phyloP scores from a whole-genome alignment of 805 yeast genomes.

The Sungouiozyma ichnusensis region DNA sequence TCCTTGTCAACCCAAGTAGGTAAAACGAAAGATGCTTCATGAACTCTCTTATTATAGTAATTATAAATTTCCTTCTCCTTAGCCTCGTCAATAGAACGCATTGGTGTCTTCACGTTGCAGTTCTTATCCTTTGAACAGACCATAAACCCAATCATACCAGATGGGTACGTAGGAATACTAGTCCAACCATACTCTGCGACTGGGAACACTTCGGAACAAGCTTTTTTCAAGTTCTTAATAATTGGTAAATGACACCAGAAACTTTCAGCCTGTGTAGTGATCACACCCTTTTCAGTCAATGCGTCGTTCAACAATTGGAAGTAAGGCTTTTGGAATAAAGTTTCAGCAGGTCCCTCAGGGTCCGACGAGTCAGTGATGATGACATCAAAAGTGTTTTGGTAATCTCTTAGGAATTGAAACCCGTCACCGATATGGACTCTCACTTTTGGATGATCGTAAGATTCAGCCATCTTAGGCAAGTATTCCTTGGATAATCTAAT shows the following conservation, averaged over 20 bases:
- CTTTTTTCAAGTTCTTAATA: constrained; percentile 70
- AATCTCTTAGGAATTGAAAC: constrained; percentile 82
- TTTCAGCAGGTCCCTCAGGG: constrained; percentile 97
- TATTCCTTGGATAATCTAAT: constrained; percentile 76
- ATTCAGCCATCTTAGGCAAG: constrained; percentile 78
- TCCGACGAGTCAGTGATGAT: constrained; percentile 96
- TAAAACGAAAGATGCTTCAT: constrained; percentile 78
- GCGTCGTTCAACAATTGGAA: constrained; percentile 77
- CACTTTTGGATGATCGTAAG: constrained; percentile 81
- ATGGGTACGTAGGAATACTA: constrained; percentile 92
- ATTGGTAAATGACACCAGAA: constrained; percentile 86
- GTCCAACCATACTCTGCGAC: constrained; percentile 85
- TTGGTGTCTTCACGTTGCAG: constrained; percentile 57
- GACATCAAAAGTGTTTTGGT: constrained; percentile 82
- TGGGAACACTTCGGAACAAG: constrained; percentile 80
- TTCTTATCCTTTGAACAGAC: constrained; percentile 71
- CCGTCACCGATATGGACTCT: constrained; percentile 92
- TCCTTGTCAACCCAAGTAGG: constrained; percentile 79
- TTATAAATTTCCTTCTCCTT: constrained; percentile 56
- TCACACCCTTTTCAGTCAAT: constrained; percentile 86
- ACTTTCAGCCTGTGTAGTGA: constrained; percentile 89
- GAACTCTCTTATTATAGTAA: constrained; percentile 79
- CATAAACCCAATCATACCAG: constrained; percentile 98
- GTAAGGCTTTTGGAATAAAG: constrained; percentile 85
- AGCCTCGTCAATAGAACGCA: constrained; percentile 51